Evolutionary conservation across 768 basidiomycete genomes (phyloP).

Genomic region (Trametes cinnabarina): DNA sequence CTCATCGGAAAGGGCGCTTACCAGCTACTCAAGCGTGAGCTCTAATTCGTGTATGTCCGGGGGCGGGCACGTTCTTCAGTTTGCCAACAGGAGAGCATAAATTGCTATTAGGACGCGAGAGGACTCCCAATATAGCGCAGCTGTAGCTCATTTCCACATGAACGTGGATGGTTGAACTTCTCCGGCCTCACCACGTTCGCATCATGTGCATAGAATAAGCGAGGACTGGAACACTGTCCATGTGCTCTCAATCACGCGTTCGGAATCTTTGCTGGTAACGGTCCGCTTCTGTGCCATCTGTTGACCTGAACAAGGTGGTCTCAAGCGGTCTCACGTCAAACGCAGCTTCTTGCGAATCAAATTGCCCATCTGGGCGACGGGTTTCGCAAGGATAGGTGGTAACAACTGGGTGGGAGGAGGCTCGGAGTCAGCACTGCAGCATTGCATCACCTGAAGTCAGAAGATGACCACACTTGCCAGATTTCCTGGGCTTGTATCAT

Average conservation of each 20-base stretch:
- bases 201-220: not conserved
- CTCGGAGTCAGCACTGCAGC: too few species aligned
- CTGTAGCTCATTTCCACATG: not conserved
- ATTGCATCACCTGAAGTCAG: too few species aligned
- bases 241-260: not conserved
- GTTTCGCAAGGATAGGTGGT: too few species aligned
- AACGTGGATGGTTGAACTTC: not conserved
- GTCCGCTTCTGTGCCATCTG: not conserved
- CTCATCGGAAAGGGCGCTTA: too few species aligned
- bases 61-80: not conserved
- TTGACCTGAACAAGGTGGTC: not conserved
- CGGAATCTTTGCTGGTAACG: not conserved
- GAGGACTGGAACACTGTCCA: not conserved
- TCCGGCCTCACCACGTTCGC: constrained; percentile 6
- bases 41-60: too few species aligned
- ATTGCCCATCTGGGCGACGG: not conserved
- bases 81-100: not conserved
- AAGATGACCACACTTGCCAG: too few species aligned
- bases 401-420: too few species aligned
- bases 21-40: too few species aligned
- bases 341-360: not conserved
- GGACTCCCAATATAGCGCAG: not conserved
- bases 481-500: too few species aligned
- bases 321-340: too few species aligned
- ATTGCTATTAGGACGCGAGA: not conserved